Base-by-base conservation (phyloP, 768 basidiomycete genomes). In the Tricholoma flavovirens region DNA sequence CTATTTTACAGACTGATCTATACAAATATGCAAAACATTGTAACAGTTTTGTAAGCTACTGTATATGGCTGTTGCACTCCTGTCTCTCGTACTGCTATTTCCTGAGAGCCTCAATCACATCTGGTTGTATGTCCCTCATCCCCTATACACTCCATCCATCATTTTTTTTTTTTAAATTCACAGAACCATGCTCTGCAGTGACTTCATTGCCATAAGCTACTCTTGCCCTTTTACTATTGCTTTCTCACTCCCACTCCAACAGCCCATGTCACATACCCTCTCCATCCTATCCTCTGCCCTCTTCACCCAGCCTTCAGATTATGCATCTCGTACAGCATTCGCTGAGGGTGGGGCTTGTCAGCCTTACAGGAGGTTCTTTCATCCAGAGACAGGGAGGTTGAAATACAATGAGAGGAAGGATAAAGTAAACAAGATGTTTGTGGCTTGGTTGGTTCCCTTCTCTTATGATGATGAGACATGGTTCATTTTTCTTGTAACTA, bases 101-200 rank as follows among this genome's bases (percentile, higher is more conserved):
- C 77, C 77, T 0, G 73, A 76, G 60, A 76, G 72, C 40, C 57
- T 76, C 48, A 77, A 75, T 54, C 73, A 72, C 59, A 66, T 75
- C 36, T 77, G 75, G 76, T 53, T 74, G 69, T 73, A 58, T 54
- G 70, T 60, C 15, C 26, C 24, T 26, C 24, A 26, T 26, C 24
- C 24, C 24, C 24, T 26, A 26, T 26, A 26, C 24, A 26, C 5
- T 5, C 24, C 24, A 26, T 26, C 24, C n/a, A n/a, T n/a, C n/a
- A n/a, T n/a, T n/a, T 26, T 26, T 3, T 26, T 26, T 26, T 26
- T 26, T 26, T 26, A 26, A 26, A 26, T 26, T 26, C 5, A 26
- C 24, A 26, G 24, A 53, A 68, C 67, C 2, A 59, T 65, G 1
- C 59, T 75, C 7, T 57, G 59, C 24, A 63, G 65, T 51, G 62